Evolutionary conservation across 352 stramenopile genomes (phyloP), one percentile per base, ranked within the genome.

Genomic region (Globisporangium spiculum): DNA sequence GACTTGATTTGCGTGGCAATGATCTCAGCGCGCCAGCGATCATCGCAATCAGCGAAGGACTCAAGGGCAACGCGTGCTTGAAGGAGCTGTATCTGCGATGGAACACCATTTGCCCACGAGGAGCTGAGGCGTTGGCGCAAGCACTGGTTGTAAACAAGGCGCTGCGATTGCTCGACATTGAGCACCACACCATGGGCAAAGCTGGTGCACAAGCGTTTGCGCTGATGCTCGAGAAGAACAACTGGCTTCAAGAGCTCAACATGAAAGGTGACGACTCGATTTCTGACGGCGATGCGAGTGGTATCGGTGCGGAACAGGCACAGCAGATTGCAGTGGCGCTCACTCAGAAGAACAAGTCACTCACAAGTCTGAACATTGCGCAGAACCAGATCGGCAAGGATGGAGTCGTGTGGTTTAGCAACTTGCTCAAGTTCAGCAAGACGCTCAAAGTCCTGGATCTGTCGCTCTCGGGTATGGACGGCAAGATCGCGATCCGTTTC

Each of bases 1-100:
- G 83, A 18, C 77, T 96, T 3, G 88, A 96, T 61, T 59, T 96
- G 36, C 77, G 88, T 4, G 87, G 88, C 1, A 96, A 96, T 57
- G 69, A 70, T 4, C 59, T 96, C 30, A 77, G 75, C 24, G 75
- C 79, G 0, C 67, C 66, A 14, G 84, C 80, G 4, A 79, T 93
- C 20, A 36, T 73, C 7, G 84, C 85, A 3, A 78, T 96, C 34
- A 83, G 80, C 6, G 60, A 75, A 4, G 86, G 84, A 1, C 65
- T 96, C 1, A 53, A 70, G 4, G 65, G 68, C 16, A 93, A 89
- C 14, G 81, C 78, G 44, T 86, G 79, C 20, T 62, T 96, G 7
- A 70, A 79, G 46, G 83, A 91, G 53, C 71, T 96, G 14, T 82
- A 88, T 36, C 60, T 94, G n/a, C 83, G 84, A 8, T 93, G 86